Base-by-base conservation (phyloP, 2,329 filamentous ascomycete genomes). In the Talaromyces amestolkiae region DNA sequence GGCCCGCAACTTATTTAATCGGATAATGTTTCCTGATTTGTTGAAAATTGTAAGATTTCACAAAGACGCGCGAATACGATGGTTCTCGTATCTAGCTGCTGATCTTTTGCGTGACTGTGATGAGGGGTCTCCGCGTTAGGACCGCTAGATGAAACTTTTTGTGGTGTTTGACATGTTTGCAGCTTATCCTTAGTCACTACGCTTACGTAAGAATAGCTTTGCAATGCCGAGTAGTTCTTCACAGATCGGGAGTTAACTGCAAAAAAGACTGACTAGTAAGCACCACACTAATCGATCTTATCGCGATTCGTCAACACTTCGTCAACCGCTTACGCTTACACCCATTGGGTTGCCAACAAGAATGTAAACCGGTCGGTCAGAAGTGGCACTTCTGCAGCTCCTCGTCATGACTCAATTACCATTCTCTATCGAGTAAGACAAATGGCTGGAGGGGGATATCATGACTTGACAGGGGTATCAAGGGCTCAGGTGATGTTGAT, bases 141-240 rank as follows among this genome's bases (percentile, higher is more conserved):
- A 27, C 37, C 35, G 22, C 22, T 7, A 37, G 24, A 15, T 43
- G 37, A 45, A 43, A 47, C 43, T 61, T 63, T 68, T 68, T 68
- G 69, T 41, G 24, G 58, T 53, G 60, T 70, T 70, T 70, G 67
- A 17, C 33, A 41, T 47, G 61, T 63, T 63, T 63, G 61, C 19
- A 49, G 5, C 0, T 0, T 2, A 13, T 33, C 24, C 47, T 66
- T 66, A 63, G 64, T 66, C 64, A 66, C 51, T n/a, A 19, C 15
- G 35, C 33, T 66, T 66, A 66, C 13, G 27, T 66, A 59, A 66
- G 9, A 56, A 58, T 15, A 11, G 11, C n/a, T 6, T 27, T 19
- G 2, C 6, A 1, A 53, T 35, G 51, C 49, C 49, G 7, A n/a
- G 11, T 13, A 49, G 27, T 43, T 45, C 39, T 45, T 31, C 39